A percentile compares a stretch with the other conserved stretches of the same genome.
Conservation (phyloP, 164 flowering plant genomes). For the Buxus sempervirens region DNA sequence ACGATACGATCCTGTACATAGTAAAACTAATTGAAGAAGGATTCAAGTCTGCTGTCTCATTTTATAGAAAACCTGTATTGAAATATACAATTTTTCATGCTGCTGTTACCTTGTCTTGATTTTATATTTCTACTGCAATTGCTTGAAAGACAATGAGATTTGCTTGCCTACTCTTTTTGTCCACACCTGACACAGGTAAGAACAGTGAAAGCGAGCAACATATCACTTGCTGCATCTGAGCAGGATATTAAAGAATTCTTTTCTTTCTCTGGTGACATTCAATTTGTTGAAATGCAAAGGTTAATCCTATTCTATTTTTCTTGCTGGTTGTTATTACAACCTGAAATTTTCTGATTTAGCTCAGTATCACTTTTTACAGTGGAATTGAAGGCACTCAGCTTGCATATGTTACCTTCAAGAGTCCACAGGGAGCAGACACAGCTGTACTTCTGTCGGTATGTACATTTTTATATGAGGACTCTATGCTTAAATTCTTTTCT, state of each 20-base stretch:
- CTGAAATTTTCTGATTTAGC: not conserved
- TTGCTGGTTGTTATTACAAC: not conserved
- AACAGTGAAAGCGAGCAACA: constrained; percentile 67
- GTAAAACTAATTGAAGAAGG: not conserved
- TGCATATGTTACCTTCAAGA: constrained; percentile 81
- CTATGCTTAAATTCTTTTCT: not conserved
- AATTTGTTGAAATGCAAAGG: constrained; percentile 67
- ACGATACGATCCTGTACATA: not conserved
- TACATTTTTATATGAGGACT: not conserved
- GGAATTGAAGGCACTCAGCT: constrained; percentile 47
- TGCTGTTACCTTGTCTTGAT: too few species aligned
- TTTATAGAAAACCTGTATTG: not conserved
- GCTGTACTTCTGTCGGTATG: constrained; percentile 62
- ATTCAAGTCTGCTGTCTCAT: not conserved
- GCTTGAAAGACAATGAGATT: not conserved
- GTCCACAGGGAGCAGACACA: constrained; percentile 76
- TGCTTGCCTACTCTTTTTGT: not conserved
- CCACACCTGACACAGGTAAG: constrained; percentile 36
- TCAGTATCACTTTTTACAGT: constrained; percentile 28
- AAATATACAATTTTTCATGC: too few species aligned
- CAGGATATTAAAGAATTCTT: constrained; percentile 64
- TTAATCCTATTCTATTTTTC: constrained; percentile 14
- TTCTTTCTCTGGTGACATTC: constrained; percentile 72
- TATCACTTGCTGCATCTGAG: constrained; percentile 46
- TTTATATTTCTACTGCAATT: not conserved